These are phyloP conservation scores for Curvularia lunata DNA, from an alignment of 2,329 filamentous ascomycete genomes.

Conservation along the genomic window DNA sequence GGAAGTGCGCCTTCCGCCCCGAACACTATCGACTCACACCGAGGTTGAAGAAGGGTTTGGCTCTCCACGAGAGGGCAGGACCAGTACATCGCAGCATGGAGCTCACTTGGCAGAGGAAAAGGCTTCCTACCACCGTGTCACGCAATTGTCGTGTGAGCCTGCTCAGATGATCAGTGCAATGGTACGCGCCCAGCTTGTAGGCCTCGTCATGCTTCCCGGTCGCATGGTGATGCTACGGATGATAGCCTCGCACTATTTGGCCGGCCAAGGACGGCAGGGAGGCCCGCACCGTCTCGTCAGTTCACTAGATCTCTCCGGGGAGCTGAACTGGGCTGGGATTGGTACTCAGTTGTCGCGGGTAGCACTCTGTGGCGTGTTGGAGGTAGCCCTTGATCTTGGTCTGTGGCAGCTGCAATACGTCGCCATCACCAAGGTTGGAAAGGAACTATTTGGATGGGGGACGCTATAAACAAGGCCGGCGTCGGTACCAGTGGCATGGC, in stretches of 20 bases:
- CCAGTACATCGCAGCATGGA: slow-evolving; percentile 12
- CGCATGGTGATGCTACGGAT: slow-evolving; percentile 39
- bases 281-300: slow-evolving; percentile 19
- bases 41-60: slow-evolving; percentile 27
- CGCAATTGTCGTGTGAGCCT: slow-evolving; percentile 44
- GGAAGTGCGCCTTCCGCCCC: slow-evolving; percentile 47
- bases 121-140: slow-evolving; percentile 40
- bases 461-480: slow-evolving; percentile 28
- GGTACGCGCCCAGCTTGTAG: slow-evolving; percentile 41
- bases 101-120: slow-evolving; percentile 11
- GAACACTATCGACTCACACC: slow-evolving; percentile 39
- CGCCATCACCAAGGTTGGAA: slow-evolving; percentile 38
- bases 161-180: slow-evolving; percentile 43
- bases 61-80: slow-evolving; percentile 12
- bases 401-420: slow-evolving; percentile 46
- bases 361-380: slow-evolving; percentile 41
- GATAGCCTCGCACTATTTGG: slow-evolving; percentile 42
- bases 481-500: slow-evolving; percentile 9
- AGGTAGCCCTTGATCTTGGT: slow-evolving; percentile 42
- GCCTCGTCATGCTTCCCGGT: slow-evolving; percentile 40
- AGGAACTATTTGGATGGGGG: slow-evolving; percentile 45
- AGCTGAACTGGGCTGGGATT: slow-evolving; percentile 26
- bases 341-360: slow-evolving; percentile 40
- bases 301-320: slow-evolving; percentile 13
- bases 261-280: slow-evolving; percentile 12